Evolutionary conservation across 805 yeast genomes (phyloP).

Genomic region (Yamadazyma akitaensis): DNA sequence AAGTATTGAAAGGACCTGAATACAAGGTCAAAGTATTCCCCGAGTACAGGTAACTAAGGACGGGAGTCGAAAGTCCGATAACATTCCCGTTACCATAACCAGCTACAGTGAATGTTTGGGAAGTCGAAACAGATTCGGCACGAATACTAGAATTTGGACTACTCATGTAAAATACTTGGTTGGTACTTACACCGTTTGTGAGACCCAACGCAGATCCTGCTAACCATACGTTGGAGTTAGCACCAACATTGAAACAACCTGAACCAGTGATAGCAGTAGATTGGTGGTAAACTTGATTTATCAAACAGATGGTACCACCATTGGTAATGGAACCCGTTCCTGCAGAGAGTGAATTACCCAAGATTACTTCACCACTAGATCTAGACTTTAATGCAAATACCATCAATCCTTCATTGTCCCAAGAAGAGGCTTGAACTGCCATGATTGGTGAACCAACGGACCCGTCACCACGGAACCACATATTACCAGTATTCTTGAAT

Average conservation of each 20-base stretch:
- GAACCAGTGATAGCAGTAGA: conserved; percentile 19
- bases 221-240: conserved; percentile 16
- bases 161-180: conserved; percentile 20
- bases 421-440: conserved; percentile 14
- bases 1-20: conserved; percentile 3
- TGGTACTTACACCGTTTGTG: conserved; percentile 10
- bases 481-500: conserved; percentile 23
- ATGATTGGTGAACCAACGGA: conserved; percentile 14
- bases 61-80: conserved; percentile 14
- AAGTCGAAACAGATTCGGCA: conserved; percentile 14
- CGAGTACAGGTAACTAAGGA: conserved; percentile 8
- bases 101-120: conserved; percentile 20
- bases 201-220: conserved; percentile 7
- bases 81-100: conserved; percentile 26
- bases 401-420: conserved; percentile 19
- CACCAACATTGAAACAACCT: conserved; percentile 24
- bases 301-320: conserved; percentile 27
- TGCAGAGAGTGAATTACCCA: conserved; percentile 14
- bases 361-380: conserved; percentile 12
- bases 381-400: conserved; percentile 14
- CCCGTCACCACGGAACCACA: conserved; percentile 23
- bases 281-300: conserved; percentile 21
- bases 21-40: conserved; percentile 22
- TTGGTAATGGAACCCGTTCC: conserved; percentile 18
- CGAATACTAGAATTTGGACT: conserved; percentile 16